phyloP scores from a whole-genome alignment of 1,284 basidiomycete genomes.

The Inonotus hispidus region DNA sequence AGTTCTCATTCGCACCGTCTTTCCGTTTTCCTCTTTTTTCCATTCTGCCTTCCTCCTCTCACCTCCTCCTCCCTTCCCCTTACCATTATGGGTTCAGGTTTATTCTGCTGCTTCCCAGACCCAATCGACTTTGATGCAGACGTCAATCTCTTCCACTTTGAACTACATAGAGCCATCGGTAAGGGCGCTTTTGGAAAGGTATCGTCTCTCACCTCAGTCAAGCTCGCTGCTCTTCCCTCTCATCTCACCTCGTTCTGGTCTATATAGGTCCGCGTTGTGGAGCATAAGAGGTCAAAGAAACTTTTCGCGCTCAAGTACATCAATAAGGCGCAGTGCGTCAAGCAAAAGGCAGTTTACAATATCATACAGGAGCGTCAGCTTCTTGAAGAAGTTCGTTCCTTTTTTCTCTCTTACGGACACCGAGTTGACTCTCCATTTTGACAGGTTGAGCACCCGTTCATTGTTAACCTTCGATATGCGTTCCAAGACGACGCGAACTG shows the following conservation, averaged over 20 bases:
- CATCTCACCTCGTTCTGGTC: not conserved
- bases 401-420: slow-evolving; percentile 24
- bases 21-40: not conserved
- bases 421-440: slow-evolving; percentile 18
- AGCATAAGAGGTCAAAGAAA: slow-evolving; percentile 91
- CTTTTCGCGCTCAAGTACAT: slow-evolving; percentile 97
- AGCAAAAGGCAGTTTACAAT: slow-evolving; percentile 90
- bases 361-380: slow-evolving; percentile 90
- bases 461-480: slow-evolving; percentile 93
- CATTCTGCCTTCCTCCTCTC: not conserved
- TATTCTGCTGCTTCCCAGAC: slow-evolving; percentile 61
- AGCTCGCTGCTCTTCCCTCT: not conserved
- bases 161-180: slow-evolving; percentile 88
- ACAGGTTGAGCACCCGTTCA: slow-evolving; percentile 91
- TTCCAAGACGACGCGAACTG: slow-evolving; percentile 98
- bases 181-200: slow-evolving; percentile 99
- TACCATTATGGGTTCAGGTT: slow-evolving; percentile 25
- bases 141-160: slow-evolving; percentile 94
- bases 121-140: slow-evolving; percentile 92
- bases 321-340: slow-evolving; percentile 89
- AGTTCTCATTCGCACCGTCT: not conserved
- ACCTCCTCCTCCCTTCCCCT: not conserved
- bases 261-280: slow-evolving; percentile 78
- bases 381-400: slow-evolving; percentile 71
- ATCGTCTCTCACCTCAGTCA: slow-evolving; percentile 22